phyloP scores from a whole-genome alignment of 2,329 filamentous ascomycete genomes.

The Xylariaceae sp. region DNA sequence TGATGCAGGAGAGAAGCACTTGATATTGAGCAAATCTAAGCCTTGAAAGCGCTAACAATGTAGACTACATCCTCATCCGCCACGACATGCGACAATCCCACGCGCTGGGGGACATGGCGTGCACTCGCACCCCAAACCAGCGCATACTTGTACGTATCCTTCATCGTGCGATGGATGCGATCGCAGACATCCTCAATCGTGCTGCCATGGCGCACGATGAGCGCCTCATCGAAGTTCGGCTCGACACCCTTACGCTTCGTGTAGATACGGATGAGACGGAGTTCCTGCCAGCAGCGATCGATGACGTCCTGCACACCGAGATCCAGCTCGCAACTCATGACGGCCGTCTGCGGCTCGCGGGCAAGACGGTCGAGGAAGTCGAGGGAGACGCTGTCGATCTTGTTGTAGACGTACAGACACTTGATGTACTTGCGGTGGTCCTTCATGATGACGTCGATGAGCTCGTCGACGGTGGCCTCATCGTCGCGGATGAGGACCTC shows the following conservation, averaged over 20 bases:
- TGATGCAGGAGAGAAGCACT: conserved; percentile 12
- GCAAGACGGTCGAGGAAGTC: conserved; percentile 91
- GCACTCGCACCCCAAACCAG: conserved; percentile 97
- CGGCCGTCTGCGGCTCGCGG: conserved; percentile 85
- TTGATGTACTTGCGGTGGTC: conserved; percentile 96
- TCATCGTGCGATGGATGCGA: conserved; percentile 84
- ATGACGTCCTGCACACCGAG: conserved; percentile 90
- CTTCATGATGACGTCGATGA: conserved; percentile 99
- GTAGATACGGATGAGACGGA: conserved; percentile 86
- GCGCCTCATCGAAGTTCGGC: conserved; percentile 81
- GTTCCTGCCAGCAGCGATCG: conserved; percentile 89
- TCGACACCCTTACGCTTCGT: conserved; percentile 93
- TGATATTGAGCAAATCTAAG: conserved; percentile 33
- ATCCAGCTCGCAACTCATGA: conserved; percentile 97
- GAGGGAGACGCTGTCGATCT: conserved; percentile 91
- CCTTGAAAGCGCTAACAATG: conserved; percentile 60
- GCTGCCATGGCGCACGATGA: conserved; percentile 85
- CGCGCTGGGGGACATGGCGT: conserved; percentile 87
- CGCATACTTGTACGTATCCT: conserved; percentile 99
- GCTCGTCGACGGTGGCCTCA: conserved; percentile 90
- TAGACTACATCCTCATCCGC: conserved; percentile 64
- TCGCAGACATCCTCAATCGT: conserved; percentile 97
- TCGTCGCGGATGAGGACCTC: conserved; percentile 95
- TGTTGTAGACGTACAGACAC: conserved; percentile 98
- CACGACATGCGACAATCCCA: conserved; percentile 78